Evolutionary conservation across 1,284 basidiomycete species (phyloP), one percentile per base, ranked within the genome.

Genomic region (Ustilago trichophora): DNA sequence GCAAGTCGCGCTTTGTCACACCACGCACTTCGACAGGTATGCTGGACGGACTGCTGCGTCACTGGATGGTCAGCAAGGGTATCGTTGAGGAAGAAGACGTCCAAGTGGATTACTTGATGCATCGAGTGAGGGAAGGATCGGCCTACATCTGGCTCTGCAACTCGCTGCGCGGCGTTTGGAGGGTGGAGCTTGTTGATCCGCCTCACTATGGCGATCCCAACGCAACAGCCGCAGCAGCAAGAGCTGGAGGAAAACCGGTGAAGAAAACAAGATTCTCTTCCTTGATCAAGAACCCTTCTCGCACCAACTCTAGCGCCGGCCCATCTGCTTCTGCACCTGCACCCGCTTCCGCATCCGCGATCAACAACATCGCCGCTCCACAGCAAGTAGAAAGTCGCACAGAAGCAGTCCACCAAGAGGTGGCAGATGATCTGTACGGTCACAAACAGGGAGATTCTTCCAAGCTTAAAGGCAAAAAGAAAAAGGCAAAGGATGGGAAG

Each of bases 81-180:
- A 11, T 70, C 8, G 56, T 70, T 16, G 40, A 56, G 13, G 67
- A 70, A 31, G 27, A 45, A n/a, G 52, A 59, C 21, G 37, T 70
- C 1, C 19, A 40, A 9, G 35, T 65, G 22, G 60, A 64, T 25
- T 41, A 53, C 16, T 49, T 70, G 10, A 7, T 51, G 6, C 34
- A 35, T 10, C 25, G 38, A 10, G 34, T 63, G n/a, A 27, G 35
- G n/a, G 19, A 35, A 3, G 60, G 56, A 2, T 6, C 25, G 3
- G 67, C 60, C 21, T 41, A 41, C 8, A 16, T 70, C 25, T 70
- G 67, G 67, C 60, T 70, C 8, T 64, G 60, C 53, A 70, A 70
- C 49, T 55, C 67, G 37, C 49, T 70, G 31, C 55, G 67, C 0
- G 67, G 67, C 10, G 37, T 60, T 25, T 70, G 60, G 60, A 27